Conservation (phyloP, 495 filamentous ascomycete genomes). For the Friedmanniomyces simplex region DNA sequence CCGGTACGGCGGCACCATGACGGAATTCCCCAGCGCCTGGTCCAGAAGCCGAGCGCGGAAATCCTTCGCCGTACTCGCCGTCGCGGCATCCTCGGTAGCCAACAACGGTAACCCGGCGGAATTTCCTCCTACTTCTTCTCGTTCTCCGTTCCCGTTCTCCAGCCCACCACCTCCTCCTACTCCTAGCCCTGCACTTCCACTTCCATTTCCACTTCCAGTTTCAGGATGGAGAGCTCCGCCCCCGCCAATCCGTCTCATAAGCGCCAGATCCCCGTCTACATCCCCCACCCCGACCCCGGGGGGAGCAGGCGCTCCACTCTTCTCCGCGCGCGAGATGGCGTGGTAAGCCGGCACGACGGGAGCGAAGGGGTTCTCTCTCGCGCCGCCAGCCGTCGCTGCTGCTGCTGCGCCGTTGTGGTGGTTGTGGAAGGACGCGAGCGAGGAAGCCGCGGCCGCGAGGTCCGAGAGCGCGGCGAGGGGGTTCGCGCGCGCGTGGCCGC, state of each 20-base stretch:
- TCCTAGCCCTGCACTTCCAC: too few species aligned
- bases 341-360: slow-evolving; percentile 22
- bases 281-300: slow-evolving; percentile 25
- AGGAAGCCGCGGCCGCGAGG: slow-evolving; percentile 19
- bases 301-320: slow-evolving; percentile 27
- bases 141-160: too few species aligned
- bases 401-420: too few species aligned
- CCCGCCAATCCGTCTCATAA: slow-evolving; percentile 26
- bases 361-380: slow-evolving; percentile 20
- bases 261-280: slow-evolving; percentile 30
- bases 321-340: slow-evolving; percentile 23
- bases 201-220: too few species aligned
- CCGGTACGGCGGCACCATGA: neutral
- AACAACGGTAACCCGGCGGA: too few species aligned
- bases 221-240: slow-evolving; percentile 29
- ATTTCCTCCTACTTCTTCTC: too few species aligned
- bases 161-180: too few species aligned
- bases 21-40: slow-evolving; percentile 7
- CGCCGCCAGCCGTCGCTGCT: too few species aligned
- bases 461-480: slow-evolving; percentile 23
- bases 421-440: too few species aligned
- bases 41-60: slow-evolving; percentile 15
- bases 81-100: slow-evolving; percentile 22
- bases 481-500: slow-evolving; percentile 27
- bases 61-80: neutral